Evolutionary conservation across 495 filamentous ascomycete species (phyloP), one percentile per base, ranked within the genome.

Genomic region (Neurospora intermedia): DNA sequence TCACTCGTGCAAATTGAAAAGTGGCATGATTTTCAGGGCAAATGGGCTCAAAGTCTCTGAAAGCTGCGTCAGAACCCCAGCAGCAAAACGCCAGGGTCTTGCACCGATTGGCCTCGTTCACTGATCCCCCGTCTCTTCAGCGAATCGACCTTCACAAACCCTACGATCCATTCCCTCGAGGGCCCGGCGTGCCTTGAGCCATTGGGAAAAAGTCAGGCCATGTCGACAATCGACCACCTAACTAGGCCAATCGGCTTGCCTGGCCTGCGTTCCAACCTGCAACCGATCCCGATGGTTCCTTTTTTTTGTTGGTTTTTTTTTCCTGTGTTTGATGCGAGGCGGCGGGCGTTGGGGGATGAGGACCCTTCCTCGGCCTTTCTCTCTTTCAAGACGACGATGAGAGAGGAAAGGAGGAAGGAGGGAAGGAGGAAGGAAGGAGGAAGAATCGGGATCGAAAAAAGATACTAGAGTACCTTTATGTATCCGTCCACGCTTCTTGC

Each of bases 1-100:
- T n/a, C 46, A 39, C 73, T 79, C 76, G 69, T 54, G 73, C 76
- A 59, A 74, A 74, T 74, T 69, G 74, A 78, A 81, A 81, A 81
- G 79, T 81, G 78, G 79, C 76, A 77, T 80, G 79, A 81, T 81
- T 80, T 62, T 74, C 41, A 71, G 72, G 43, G 35, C 74, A 76
- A 81, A 80, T 80, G 75, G 78, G 78, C 74, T 73, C 78, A 79
- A 78, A 77, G 73, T 69, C 73, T 31, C 75, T 73, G 71, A 69
- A 38, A 38, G 73, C 74, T 80, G 78, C 79, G 75, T 78, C 77
- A 78, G 75, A 76, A 46, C 71, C 71, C 40, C 71, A 74, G 54
- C 54, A 62, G 54, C 20, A 62, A 62, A 18, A 62, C 11, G 6
- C 27, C 27, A 66, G 54, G 54, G 27, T 42, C 73, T 2, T 78